Evolutionary conservation across 331 rosid species (phyloP), one percentile per base, ranked within the genome.

Genomic region (Malus hybrid): DNA sequence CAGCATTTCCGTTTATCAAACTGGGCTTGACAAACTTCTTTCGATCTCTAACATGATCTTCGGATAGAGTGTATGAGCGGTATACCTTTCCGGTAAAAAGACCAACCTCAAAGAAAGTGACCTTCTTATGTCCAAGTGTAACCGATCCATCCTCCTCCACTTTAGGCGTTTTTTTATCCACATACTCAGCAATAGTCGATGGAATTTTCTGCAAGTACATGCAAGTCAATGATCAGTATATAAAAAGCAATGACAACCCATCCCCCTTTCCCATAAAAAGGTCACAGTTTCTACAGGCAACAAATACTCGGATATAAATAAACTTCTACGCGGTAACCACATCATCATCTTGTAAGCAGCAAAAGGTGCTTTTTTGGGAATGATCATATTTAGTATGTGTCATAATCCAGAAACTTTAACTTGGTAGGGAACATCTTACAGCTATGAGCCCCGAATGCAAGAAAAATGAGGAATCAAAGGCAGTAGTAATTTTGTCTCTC

Each of bases 111-210:
- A 88, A 88, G 58, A 89, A 83, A 48, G 85, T 84, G 71, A 75
- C 80, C 73, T 67, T 78, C 86, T 80, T 91, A 66, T 91, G 89
- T 71, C 98, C 98, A 81, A 85, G 87, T 56, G 82, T 93, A 62
- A 89, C 88, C 18, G 86, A 85, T 74, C 98, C 93, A 69, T 93
- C 93, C 53, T 93, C 96, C 52, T 81, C 80, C 28, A 78, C 55
- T 16, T 77, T 68, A 29, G 98, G 98, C 3, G 90, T 83, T 29
- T 55, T 83, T 29, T 55, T 85, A 30, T 75, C 81, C 52, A 91
- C 81, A 77, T 81, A 88, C 8, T 93, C 92, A 22, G 86, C 89
- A 24, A 93, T 79, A 24, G 86, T 61, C 73, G 58, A 78, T 11
- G 88, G 66, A 65, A 88, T 84, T 76, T 84, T 89, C 98, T 93